A percentile compares a stretch with the other conserved stretches of the same genome.
phyloP scores from a whole-genome alignment of 1,284 basidiomycete genomes.

The Calocybe gambosa region DNA sequence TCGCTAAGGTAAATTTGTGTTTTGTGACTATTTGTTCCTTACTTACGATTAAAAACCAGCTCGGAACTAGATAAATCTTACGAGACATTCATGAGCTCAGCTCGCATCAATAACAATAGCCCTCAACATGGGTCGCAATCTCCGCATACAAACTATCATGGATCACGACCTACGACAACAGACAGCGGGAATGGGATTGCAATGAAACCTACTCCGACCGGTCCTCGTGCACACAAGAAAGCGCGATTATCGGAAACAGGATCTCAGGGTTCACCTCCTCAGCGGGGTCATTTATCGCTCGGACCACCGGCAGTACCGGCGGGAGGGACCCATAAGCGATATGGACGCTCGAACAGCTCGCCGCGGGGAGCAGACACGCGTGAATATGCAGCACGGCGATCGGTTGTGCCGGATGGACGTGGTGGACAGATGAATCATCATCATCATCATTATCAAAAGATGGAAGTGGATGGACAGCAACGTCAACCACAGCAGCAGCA shows the following conservation, averaged over 20 bases:
- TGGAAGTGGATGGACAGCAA: conserved; percentile 55
- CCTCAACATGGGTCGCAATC: conserved; percentile 32
- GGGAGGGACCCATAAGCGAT: conserved; percentile 20
- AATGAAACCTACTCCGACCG: conserved; percentile 62
- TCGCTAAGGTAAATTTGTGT: conserved; percentile 54
- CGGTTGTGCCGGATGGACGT: conserved; percentile 26
- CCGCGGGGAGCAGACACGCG: conserved; percentile 20
- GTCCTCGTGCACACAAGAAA: conserved; percentile 71
- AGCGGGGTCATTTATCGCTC: conserved; percentile 24
- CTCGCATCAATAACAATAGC: conserved; percentile 33
- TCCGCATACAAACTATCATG: conserved; percentile 33
- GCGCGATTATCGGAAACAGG: conserved; percentile 53
- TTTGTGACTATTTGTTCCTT: conserved; percentile 13
- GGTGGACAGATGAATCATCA: conserved; percentile 19
- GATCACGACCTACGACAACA: conserved; percentile 14
- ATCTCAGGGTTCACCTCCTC: conserved; percentile 36
- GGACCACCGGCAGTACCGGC: background rate
- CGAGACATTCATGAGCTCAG: conserved; percentile 44
- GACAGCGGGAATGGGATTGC: conserved; percentile 26
- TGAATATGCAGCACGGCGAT: conserved; percentile 31
- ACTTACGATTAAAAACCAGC: conserved; percentile 22
- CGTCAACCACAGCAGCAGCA: background rate
- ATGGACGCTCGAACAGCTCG: conserved; percentile 15
- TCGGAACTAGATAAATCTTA: conserved; percentile 69
- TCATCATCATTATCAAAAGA: conserved; percentile 33